Evolutionary conservation across 1,284 basidiomycete genomes (phyloP), one percentile per base, ranked within the genome.

Genomic region (Phlebopus sp.): DNA sequence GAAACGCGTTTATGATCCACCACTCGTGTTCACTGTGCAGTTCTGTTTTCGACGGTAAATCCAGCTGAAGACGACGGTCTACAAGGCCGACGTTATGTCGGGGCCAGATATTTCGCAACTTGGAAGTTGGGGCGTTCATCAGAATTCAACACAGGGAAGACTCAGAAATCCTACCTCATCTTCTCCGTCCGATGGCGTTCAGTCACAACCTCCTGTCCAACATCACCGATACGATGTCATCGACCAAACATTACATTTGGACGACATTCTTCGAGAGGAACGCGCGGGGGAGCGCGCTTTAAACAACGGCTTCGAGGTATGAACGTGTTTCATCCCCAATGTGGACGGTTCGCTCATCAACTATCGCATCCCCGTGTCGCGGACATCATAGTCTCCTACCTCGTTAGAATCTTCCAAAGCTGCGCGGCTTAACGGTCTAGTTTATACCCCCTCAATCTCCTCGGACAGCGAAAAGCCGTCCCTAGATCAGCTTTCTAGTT

Each of bases 71-170:
- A 23, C 18, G 17, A 18, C 14, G 32, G 34, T 5, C 34, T 21
- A 15, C 37, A 37, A 5, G 23, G 38, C 31, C 11, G 14, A 11
- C 25, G 9, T 7, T 13, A 63, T 60, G 59, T 32, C 49, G 3
- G 44, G 57, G 34, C 50, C 46, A 19, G 47, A 48, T 9, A 34
- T 38, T 30, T 42, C 60, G 41, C 55, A 62, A 21, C 43, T 48
- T 36, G 44, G 51, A 7, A 47, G 35, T 17, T 59, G 59, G 63
- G 58, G 64, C 11, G 41, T 42, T 9, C 50, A 17, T 40, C 54
- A 41, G 42, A 37, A 47, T 44, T 47, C 45, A 17, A 31, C 34
- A 15, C 45, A 29, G 5, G 19, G 39, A 52, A 35, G 9, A 27
- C 39, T 14, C 17, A 4, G 6, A 9, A 15, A 44, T 18, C 13